Percentiles rank a stretch among this genome's conserved stretches.
Conservation (phyloP, 805 yeast species). For the Pichia exigua region DNA sequence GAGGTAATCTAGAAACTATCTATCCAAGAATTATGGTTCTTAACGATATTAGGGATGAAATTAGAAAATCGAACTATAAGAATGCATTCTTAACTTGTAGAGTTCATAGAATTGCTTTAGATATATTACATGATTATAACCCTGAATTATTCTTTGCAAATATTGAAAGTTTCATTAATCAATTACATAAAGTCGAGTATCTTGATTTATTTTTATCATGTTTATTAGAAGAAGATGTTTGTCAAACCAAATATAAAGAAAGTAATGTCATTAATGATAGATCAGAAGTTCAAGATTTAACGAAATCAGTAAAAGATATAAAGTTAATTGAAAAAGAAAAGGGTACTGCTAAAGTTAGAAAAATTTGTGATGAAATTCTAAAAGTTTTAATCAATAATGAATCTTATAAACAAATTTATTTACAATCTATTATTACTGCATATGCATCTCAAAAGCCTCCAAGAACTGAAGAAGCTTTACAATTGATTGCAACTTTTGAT, state of each 20-base stretch:
- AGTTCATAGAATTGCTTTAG: slow-evolving; percentile 85
- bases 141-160: slow-evolving; percentile 61
- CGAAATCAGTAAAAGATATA: slow-evolving; percentile 3
- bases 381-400: slow-evolving; percentile 44
- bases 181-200: slow-evolving; percentile 65
- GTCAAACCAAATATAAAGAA: slow-evolving; percentile 73
- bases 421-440: slow-evolving; percentile 81
- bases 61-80: slow-evolving; percentile 47
- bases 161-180: slow-evolving; percentile 58
- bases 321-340: slow-evolving; percentile 9
- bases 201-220: slow-evolving; percentile 84
- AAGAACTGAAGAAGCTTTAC: slow-evolving; percentile 66
- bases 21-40: slow-evolving; percentile 89
- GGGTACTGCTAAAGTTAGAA: slow-evolving; percentile 50
- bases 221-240: slow-evolving; percentile 78
- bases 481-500: slow-evolving; percentile 46
- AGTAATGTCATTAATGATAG: slow-evolving; percentile 34
- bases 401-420: slow-evolving; percentile 43
- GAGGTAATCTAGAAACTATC: slow-evolving; percentile 93
- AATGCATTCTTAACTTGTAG: slow-evolving; percentile 82
- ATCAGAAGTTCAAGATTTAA: not conserved
- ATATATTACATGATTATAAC: slow-evolving; percentile 79
- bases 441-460: slow-evolving; percentile 91
- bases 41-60: slow-evolving; percentile 67
- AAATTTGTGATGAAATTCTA: slow-evolving; percentile 65